Evolutionary conservation across 2,329 filamentous ascomycete species (phyloP).

Genomic region (Aspergillus sp.): DNA sequence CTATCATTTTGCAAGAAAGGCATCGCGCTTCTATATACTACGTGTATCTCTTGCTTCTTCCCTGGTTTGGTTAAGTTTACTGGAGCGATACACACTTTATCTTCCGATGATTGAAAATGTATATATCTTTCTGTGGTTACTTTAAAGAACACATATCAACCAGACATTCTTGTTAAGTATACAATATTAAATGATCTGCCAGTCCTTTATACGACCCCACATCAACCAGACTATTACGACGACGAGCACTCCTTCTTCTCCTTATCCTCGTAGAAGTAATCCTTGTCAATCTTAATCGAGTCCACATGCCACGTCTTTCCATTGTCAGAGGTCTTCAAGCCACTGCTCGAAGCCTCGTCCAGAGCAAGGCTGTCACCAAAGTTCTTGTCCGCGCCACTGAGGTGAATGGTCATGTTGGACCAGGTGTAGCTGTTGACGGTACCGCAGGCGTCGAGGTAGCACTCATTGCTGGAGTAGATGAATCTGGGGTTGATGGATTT

Average conservation of each 20-base stretch:
- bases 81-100: too few species aligned
- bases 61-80: too few species aligned
- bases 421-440: slow-evolving; percentile 2
- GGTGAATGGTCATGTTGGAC: slow-evolving; percentile 3
- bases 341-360: background rate
- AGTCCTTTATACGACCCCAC: too few species aligned
- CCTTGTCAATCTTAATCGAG: background rate
- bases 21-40: too few species aligned
- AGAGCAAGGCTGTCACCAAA: background rate
- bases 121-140: too few species aligned
- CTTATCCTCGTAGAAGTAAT: background rate
- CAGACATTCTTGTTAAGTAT: too few species aligned
- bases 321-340: background rate
- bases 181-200: too few species aligned
- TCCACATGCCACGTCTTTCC: slow-evolving; percentile 1
- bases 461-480: slow-evolving; percentile 8
- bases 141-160: too few species aligned
- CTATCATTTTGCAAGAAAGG: too few species aligned
- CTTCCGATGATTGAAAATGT: too few species aligned
- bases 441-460: slow-evolving; percentile 4
- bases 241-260: background rate
- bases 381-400: background rate
- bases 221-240: too few species aligned
- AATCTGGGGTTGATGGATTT: slow-evolving; percentile 3
- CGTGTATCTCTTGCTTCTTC: too few species aligned